A percentile compares a stretch with the other conserved stretches of the same genome.
Conservation (phyloP, 2,329 filamentous ascomycete genomes). For the Colletotrichum gloeosporioides region DNA sequence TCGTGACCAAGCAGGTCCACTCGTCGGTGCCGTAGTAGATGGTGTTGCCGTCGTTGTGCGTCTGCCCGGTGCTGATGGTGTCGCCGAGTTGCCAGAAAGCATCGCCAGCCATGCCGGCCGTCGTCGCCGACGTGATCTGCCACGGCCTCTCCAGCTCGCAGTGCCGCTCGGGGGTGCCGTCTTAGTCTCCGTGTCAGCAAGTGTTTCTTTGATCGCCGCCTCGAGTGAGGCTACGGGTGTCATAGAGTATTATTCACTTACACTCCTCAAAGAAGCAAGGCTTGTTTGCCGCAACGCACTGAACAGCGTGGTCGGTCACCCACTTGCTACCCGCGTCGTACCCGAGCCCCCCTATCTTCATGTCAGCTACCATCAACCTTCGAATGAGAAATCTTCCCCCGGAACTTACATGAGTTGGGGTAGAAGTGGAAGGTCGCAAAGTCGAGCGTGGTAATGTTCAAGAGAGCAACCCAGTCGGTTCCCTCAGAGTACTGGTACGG, state of each 20-base stretch:
- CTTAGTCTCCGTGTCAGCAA: conserved; percentile 11
- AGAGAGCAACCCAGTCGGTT: conserved; percentile 54
- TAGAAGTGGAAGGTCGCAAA: conserved; percentile 42
- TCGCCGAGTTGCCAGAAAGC: conserved; percentile 49
- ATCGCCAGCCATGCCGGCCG: conserved; percentile 37
- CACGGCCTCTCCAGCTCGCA: conserved; percentile 55
- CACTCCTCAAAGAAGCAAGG: conserved; percentile 38
- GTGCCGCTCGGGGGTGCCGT: conserved; percentile 29
- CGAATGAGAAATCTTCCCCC: rapidly evolving
- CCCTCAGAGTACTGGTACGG: conserved; percentile 57
- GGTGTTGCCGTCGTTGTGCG: conserved; percentile 49
- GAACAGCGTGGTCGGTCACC: conserved; percentile 30
- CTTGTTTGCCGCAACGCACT: conserved; percentile 31
- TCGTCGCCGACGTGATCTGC: conserved; percentile 34
- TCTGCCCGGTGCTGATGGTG: conserved; percentile 43
- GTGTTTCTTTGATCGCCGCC: rapidly evolving
- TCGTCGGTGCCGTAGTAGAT: conserved; percentile 47
- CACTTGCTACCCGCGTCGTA: conserved; percentile 23
- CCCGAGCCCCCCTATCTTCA: conserved; percentile 3
- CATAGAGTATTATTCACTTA: conserved; percentile 21
- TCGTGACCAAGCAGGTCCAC: conserved; percentile 48
- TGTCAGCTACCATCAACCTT: not conserved
- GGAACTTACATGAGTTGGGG: conserved; percentile 31
- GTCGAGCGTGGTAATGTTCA: conserved; percentile 58
- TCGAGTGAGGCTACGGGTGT: not conserved